Base-by-base conservation (phyloP, 2,329 filamentous ascomycete genomes). In the Sordariomycetes sp. region DNA sequence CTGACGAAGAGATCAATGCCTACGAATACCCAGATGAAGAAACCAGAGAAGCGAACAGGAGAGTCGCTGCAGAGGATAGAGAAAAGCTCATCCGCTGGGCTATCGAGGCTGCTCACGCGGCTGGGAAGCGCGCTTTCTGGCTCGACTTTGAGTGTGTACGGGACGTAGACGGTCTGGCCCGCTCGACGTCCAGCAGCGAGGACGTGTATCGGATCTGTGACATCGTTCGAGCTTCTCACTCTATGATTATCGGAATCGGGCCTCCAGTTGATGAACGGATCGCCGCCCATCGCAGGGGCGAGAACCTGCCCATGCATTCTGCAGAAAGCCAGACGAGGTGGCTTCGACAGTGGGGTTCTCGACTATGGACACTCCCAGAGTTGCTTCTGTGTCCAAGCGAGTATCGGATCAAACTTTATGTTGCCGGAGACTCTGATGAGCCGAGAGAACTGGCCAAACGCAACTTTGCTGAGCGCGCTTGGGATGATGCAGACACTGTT, bases 311-410 rank as follows among this genome's bases (percentile, higher is more conserved):
- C 34, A 46, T 26, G 39, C 53, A 19, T 49, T 55, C 5, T 5
- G 34, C 10, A 5, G 30, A 30, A 15, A 36, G 39, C 23, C 30
- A 32, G 9, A 42, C 34, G 6, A 21, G 15, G 12, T 46, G 44
- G 49, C 46, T 67, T 10, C 47, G 53, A 7, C 48, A 62, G 43
- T 69, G 55, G 64, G 67, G 60, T 14, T 55, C 46, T 8, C 55
- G 58, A 4, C 49, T 70, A 15, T 66, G 64, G 55, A 69, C 65
- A 0, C 53, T 69, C 20, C 61, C 67, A 2, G 63, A 66, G 39
- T 39, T 48, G 7, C 37, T 49, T 2, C 43, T 49, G 11, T 44
- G 44, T 30, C 46, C 46, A 2, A 30, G 15, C 6, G 44, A 46
- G 25, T 33, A 46, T n/a, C 29, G 39, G 1, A 35, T 46, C 21